These are phyloP conservation scores for Bifiguratus adelaidae DNA, from an alignment of 192 early-diverging fungal species.

Conservation along the genomic window DNA sequence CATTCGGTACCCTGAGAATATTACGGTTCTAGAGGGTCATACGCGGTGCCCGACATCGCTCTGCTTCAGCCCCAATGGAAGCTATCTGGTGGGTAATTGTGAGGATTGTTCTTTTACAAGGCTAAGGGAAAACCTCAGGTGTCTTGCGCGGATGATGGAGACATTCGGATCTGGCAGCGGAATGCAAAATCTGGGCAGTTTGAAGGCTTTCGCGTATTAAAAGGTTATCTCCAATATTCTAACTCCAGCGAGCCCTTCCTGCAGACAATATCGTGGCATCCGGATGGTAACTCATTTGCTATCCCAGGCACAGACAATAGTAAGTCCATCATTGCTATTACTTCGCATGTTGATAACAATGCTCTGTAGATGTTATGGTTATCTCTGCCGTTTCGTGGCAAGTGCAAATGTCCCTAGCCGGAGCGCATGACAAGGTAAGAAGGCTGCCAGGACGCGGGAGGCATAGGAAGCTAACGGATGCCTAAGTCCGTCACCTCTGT, in stretches of 20 bases:
- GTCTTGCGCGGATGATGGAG: conserved; percentile 49
- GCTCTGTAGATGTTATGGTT: neutral
- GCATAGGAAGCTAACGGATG: neutral
- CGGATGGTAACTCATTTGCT: conserved; percentile 44
- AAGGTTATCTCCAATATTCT: conserved; percentile 17
- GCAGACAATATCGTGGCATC: conserved; percentile 49
- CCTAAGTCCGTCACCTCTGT: conserved; percentile 26
- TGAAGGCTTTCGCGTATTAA: conserved; percentile 24
- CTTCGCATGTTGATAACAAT: neutral
- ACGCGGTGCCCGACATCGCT: conserved; percentile 10
- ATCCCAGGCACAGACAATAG: conserved; percentile 38
- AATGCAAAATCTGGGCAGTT: conserved; percentile 19
- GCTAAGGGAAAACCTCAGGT: neutral
- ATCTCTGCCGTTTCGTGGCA: neutral
- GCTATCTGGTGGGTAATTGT: conserved; percentile 7
- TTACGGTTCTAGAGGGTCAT: conserved; percentile 16
- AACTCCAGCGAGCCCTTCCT: conserved; percentile 26
- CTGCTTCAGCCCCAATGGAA: conserved; percentile 13
- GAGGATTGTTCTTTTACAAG: neutral
- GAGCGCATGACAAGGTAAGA: conserved; percentile 12
- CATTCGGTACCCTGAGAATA: conserved; percentile 2
- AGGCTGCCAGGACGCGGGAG: conserved; percentile 13
- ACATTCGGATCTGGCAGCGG: conserved; percentile 56
- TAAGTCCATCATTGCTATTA: conserved; percentile 6
- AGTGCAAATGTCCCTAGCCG: conserved; percentile 11